Evolutionary conservation across 108 stramenopile species (phyloP).

Genomic region (Cyclotella sp.): DNA sequence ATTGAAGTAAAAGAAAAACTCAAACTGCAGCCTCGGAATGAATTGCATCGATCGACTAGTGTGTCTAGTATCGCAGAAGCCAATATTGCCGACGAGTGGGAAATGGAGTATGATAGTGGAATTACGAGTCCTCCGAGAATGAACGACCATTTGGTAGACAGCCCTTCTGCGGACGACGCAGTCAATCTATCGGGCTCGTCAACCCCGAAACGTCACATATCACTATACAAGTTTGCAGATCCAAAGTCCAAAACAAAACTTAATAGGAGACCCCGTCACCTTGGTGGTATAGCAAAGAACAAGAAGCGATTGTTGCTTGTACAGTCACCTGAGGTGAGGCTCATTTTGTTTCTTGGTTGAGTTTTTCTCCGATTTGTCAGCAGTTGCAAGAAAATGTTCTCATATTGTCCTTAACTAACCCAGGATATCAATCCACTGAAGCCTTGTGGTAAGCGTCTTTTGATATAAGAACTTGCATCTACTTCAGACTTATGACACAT

Average conservation of each 20-base stretch:
- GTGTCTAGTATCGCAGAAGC: constrained; percentile 55
- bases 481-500: neutral
- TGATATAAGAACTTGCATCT: neutral
- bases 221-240: constrained; percentile 51
- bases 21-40: constrained; percentile 29
- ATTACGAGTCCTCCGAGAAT: constrained; percentile 7
- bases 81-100: constrained; percentile 44
- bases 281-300: constrained; percentile 36
- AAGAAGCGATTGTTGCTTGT: constrained; percentile 37
- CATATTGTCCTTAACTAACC: neutral
- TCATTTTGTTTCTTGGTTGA: neutral
- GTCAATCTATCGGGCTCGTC: constrained; percentile 22
- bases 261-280: constrained; percentile 16
- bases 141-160: neutral
- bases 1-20: constrained; percentile 40
- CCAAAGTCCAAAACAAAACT: constrained; percentile 27
- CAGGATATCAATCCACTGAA: constrained; percentile 91
- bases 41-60: constrained; percentile 37
- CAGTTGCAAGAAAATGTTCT: neutral
- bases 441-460: constrained; percentile 80
- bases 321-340: constrained; percentile 39
- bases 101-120: constrained; percentile 19
- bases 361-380: neutral
- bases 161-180: constrained; percentile 17
- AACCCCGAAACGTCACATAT: constrained; percentile 58